Evolutionary conservation across 371 early-diverging fungal genomes (phyloP), one percentile per base, ranked within the genome.

Genomic region (Capillidium heterosporum): DNA sequence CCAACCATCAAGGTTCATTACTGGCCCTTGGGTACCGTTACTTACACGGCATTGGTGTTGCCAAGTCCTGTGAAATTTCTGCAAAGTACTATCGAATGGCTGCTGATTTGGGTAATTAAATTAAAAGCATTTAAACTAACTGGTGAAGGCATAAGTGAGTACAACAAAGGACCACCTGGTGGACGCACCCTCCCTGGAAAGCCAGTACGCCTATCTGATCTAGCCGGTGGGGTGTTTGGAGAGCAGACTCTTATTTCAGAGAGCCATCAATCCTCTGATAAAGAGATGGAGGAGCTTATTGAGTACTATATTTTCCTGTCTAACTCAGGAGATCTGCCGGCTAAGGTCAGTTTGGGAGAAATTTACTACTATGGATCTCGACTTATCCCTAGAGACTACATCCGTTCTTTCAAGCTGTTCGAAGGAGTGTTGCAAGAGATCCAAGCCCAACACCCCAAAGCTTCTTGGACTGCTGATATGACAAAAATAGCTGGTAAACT

Each of bases 21-120:
- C 78, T 90, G 76, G 84, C 85, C 2, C 66, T 94, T 41, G 95
- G 84, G 0, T 93, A 88, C 70, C 81, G 87, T 48, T 76, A 87
- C 60, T 59, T 81, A 29, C 60, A 73, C 13, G 95, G 97, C 0
- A 82, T 94, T 54, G 91, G 89, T 15, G 80, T 80, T 1, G 75
- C 82, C 7, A 74, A 78, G 60, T 79, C 73, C 32, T 95, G 95
- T 63, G 73, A 76, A 11, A 78, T 81, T 39, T 78, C 92, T 2
- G 67, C 82, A 0, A 76, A 65, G 31, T 81, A 88, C 61, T 95
- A 94, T 66, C 69, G 76, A 58, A 61, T 66, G 0, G 91, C 84
- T 0, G 95, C 95, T 0, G 82, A 80, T 46, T 80, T 80, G 67
- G 81, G 84, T 82, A 67, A 26, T 42, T 8, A 27, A 19, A 13